Evolutionary conservation across 2,329 filamentous ascomycete species (phyloP), one percentile per base, ranked within the genome.

Genomic region (Elsinoe arachidis): DNA sequence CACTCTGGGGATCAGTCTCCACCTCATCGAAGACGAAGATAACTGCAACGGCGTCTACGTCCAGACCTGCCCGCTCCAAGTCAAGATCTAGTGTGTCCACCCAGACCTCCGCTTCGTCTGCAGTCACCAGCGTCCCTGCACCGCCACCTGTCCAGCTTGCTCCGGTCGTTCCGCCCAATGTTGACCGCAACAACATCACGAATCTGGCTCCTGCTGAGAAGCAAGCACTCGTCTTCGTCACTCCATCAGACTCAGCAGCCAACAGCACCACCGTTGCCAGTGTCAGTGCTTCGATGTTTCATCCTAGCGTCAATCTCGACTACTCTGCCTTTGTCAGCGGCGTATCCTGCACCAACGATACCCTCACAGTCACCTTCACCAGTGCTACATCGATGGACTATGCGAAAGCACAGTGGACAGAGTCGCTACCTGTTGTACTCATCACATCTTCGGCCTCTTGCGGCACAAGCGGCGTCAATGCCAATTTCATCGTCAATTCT

Each of bases 221-320:
- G 14, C 34, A 38, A 2, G 15, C 51, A 5, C 57, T 59, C 3
- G 46, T 55, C 43, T 59, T 55, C 23, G 57, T 37, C 21, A 19
- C 57, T 6, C 41, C 41, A 1, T 19, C 51, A 4, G 57, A 15
- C 3, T 3, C 43, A n/a, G 47, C 53, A 10, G 19, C 41, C 10
- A 46, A 19, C 14, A 55, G 39, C 2, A 30, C 38, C 1, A 51
- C 57, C 1, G 34, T 59, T n/a, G 57, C 57, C 2, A 49, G 34
- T 23, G 52, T 56, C 5, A 38, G 39, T 15, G 52, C 59, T 54
- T 55, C 53, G 17, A 57, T 59, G 47, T 55, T 53, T 55, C 56
- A 61, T 37, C 60, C 60, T 4, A 59, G 58, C 6, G 49, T 61
- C 34, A 57, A 59, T 9, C 58, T 61, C 5, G 60, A 61, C 17